These are phyloP conservation scores for Tremellales sp. DNA, from an alignment of 1,284 basidiomycete genomes.

Conservation along the genomic window DNA sequence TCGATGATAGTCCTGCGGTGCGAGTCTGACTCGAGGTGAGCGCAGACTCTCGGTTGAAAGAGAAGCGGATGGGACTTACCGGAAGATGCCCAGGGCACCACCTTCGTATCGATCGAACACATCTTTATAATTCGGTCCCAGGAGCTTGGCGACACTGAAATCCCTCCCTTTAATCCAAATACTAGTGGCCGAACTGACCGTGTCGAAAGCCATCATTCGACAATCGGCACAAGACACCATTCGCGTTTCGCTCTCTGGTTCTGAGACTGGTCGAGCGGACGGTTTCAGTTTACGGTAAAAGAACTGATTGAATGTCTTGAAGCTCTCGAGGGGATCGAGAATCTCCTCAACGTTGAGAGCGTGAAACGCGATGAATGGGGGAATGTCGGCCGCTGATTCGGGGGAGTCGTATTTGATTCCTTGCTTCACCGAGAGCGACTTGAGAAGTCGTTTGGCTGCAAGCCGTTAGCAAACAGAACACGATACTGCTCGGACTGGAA, in stretches of 20 bases:
- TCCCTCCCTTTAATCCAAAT: slow-evolving; percentile 98
- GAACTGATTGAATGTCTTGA: slow-evolving; percentile 81
- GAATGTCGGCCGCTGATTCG: slow-evolving; percentile 77
- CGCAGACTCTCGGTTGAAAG: too few relatives aligned
- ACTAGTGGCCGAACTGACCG: slow-evolving; percentile 73
- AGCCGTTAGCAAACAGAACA: slow-evolving; percentile 4
- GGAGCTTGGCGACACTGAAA: slow-evolving; percentile 72
- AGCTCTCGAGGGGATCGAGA: slow-evolving; percentile 72
- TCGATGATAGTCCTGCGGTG: slow-evolving; percentile 93
- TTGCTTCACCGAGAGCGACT: slow-evolving; percentile 89
- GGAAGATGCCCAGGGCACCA: slow-evolving; percentile 71
- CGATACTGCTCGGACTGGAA: background rate
- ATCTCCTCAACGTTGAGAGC: slow-evolving; percentile 78
- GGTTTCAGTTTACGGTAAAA: slow-evolving; percentile 90
- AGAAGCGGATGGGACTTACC: slow-evolving; percentile 51
- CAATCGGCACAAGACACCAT: slow-evolving; percentile 90
- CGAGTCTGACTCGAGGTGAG: slow-evolving; percentile 59
- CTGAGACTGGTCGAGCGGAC: slow-evolving; percentile 70
- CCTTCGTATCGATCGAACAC: slow-evolving; percentile 67
- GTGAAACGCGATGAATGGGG: slow-evolving; percentile 85
- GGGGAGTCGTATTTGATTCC: slow-evolving; percentile 88
- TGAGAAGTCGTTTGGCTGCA: slow-evolving; percentile 70
- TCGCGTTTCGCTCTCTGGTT: slow-evolving; percentile 65
- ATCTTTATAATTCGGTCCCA: slow-evolving; percentile 71
- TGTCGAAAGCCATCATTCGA: slow-evolving; percentile 88